phyloP scores from a whole-genome alignment of 805 yeast genomes.

The Yamadazyma laniorum region DNA sequence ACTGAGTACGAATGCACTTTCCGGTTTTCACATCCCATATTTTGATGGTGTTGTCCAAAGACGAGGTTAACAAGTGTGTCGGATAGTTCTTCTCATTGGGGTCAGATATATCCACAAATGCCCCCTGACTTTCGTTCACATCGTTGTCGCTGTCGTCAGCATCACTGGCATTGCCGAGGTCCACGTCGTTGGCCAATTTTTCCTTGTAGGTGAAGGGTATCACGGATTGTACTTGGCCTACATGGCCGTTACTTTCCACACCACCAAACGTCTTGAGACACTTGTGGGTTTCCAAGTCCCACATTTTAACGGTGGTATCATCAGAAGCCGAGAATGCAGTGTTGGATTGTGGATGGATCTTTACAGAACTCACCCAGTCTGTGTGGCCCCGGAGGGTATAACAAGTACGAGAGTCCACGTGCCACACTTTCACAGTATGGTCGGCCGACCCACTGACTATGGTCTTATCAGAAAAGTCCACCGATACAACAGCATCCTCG shows the following conservation, averaged over 20 bases:
- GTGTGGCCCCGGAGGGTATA: constrained; percentile 90
- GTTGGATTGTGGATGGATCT: constrained; percentile 74
- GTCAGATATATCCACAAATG: constrained; percentile 9
- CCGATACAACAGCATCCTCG: constrained; percentile 77
- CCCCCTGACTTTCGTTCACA: constrained; percentile 2
- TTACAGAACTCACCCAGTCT: constrained; percentile 89
- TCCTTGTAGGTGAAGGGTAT: constrained; percentile 79
- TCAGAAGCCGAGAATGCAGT: constrained; percentile 87
- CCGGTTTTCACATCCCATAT: constrained; percentile 89
- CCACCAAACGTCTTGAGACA: constrained; percentile 82
- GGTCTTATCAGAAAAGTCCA: constrained; percentile 74
- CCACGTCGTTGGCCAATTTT: constrained; percentile 45
- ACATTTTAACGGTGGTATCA: constrained; percentile 89
- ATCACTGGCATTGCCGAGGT: constrained; percentile 31
- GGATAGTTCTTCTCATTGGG: constrained; percentile 49
- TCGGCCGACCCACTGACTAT: constrained; percentile 95
- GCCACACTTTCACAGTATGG: constrained; percentile 91
- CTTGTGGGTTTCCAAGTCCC: constrained; percentile 82
- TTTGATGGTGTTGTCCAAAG: constrained; percentile 89
- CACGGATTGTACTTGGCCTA: constrained; percentile 92
- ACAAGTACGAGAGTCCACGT: constrained; percentile 89
- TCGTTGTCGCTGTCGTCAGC: constrained; percentile 18
- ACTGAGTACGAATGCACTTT: constrained; percentile 86
- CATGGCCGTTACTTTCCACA: constrained; percentile 72
- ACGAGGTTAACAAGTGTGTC: constrained; percentile 80